Conservation (phyloP, 768 basidiomycete genomes). For the Lentinula aciculospora region DNA sequence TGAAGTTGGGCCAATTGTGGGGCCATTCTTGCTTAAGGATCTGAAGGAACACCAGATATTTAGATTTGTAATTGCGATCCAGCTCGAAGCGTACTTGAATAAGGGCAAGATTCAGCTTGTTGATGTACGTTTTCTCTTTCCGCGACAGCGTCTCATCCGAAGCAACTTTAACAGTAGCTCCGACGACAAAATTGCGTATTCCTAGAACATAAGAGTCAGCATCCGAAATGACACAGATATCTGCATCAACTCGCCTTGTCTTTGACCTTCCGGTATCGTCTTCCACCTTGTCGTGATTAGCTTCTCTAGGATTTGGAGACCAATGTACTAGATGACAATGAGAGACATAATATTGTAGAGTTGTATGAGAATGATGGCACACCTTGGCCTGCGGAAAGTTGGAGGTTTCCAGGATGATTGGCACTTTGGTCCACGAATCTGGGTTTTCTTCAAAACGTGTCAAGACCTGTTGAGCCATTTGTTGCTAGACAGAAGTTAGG, state of each 20-base stretch:
- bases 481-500: slow-evolving; percentile 56
- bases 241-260: slow-evolving; percentile 61
- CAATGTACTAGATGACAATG: slow-evolving; percentile 69
- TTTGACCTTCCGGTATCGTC: slow-evolving; percentile 88
- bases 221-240: background rate
- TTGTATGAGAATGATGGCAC: background rate
- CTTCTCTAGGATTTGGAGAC: slow-evolving; percentile 94
- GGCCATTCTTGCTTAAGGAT: slow-evolving; percentile 99
- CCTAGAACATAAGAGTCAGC: slow-evolving; percentile 36
- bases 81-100: slow-evolving; percentile 62
- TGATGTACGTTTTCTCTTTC: slow-evolving; percentile 90
- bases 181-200: slow-evolving; percentile 95
- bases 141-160: slow-evolving; percentile 86
- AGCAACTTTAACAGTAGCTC: slow-evolving; percentile 86
- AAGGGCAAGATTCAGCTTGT: slow-evolving; percentile 94
- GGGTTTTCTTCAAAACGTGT: slow-evolving; percentile 96
- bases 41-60: slow-evolving; percentile 30
- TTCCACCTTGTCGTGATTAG: slow-evolving; percentile 95
- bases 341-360: slow-evolving; percentile 1
- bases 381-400: slow-evolving; percentile 86
- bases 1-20: slow-evolving; percentile 97
- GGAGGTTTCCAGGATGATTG: slow-evolving; percentile 84
- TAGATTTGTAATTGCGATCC: background rate
- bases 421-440: slow-evolving; percentile 96
- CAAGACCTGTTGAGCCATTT: slow-evolving; percentile 87